Evolutionary conservation across 805 yeast species (phyloP).

Genomic region (baker's yeast (Saccharomyces cerevisiae)): DNA sequence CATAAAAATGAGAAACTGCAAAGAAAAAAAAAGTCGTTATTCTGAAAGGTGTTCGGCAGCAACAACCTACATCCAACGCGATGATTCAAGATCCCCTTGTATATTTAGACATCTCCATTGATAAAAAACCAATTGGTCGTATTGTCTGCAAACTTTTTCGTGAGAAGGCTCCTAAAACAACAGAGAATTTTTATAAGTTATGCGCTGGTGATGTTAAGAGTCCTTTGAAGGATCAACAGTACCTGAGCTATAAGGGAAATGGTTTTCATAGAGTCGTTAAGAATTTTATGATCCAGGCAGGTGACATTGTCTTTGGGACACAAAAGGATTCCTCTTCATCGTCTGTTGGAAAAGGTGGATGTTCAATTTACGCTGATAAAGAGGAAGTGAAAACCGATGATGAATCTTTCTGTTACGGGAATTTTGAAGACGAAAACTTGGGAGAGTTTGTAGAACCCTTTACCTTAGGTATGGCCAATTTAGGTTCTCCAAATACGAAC

Average conservation of each 20-base stretch:
- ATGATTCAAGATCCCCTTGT: conserved; percentile 6
- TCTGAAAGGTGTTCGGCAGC: background rate
- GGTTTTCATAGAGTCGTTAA: conserved; percentile 56
- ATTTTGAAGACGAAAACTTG: conserved; percentile 52
- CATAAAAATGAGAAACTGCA: background rate
- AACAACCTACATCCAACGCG: background rate
- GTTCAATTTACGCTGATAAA: conserved; percentile 34
- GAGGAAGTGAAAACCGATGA: conserved; percentile 11
- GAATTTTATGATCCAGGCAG: conserved; percentile 66
- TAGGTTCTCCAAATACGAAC: conserved; percentile 41
- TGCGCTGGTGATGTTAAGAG: conserved; percentile 33
- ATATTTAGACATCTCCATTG: conserved; percentile 48
- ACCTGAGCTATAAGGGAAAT: conserved; percentile 35
- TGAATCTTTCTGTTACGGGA: conserved; percentile 28
- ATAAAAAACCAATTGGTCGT: conserved; percentile 41
- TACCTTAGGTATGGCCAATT: conserved; percentile 58
- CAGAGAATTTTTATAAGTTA: conserved; percentile 42
- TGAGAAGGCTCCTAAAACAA: conserved; percentile 49
- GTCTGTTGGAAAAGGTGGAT: conserved; percentile 38
- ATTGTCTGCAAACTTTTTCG: conserved; percentile 48
- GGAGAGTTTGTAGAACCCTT: conserved; percentile 36
- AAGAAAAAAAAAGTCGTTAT: background rate
- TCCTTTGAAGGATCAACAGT: conserved; percentile 18
- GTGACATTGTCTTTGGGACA: conserved; percentile 44
- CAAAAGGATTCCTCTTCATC: conserved; percentile 16